These are phyloP conservation scores for Hericium rajendrae DNA, from an alignment of 768 basidiomycete species.

Conservation along the genomic window DNA sequence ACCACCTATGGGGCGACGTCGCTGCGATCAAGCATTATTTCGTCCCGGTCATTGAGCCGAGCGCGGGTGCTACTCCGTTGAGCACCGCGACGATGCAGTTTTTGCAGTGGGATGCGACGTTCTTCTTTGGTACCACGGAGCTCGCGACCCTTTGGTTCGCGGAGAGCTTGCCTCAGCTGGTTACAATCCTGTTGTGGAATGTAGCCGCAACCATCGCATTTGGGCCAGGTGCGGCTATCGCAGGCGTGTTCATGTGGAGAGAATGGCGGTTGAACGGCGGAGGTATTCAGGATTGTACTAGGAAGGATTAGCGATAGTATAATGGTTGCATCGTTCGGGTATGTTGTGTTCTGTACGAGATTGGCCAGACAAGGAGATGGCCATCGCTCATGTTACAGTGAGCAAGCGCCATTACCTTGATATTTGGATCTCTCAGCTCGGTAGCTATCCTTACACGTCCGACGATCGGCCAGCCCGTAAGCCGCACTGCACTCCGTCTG, in stretches of 20 bases:
- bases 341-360: no score
- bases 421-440: no score
- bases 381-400: no score
- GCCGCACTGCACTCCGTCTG: no score
- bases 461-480: no score
- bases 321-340: no score
- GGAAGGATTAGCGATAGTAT: no score
- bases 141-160: slow-evolving; percentile 10
- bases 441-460: no score
- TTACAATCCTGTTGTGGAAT: slow-evolving; percentile 4
- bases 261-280: slow-evolving; percentile 8
- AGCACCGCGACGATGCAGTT: slow-evolving; percentile 1
- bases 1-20: background rate
- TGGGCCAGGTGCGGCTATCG: slow-evolving; percentile 11
- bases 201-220: slow-evolving; percentile 1
- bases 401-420: no score
- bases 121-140: slow-evolving; percentile 5
- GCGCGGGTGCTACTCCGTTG: slow-evolving; percentile 2
- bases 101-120: slow-evolving; percentile 9
- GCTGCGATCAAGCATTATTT: slow-evolving; percentile 4
- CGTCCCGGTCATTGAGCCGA: slow-evolving; percentile 1
- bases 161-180: background rate
- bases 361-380: no score
- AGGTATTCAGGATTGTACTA: no score
- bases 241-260: slow-evolving; percentile 10